Percentiles rank a stretch among this genome's conserved stretches.
Conservation (phyloP, 2,329 filamentous ascomycete genomes). For the Didymella segeticola region DNA sequence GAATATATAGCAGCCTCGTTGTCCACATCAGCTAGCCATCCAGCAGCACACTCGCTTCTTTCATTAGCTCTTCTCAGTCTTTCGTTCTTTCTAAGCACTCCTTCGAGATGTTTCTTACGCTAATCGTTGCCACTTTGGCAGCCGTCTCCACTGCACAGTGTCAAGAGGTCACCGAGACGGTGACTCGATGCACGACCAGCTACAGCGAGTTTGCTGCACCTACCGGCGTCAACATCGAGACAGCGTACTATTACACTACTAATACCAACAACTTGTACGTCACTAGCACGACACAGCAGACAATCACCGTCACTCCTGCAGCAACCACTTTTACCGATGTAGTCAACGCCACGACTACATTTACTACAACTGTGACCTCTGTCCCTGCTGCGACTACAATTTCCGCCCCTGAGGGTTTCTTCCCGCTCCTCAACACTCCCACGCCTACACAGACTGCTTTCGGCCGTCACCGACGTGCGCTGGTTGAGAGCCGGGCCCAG, state of each 20-base stretch:
- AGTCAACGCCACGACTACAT: constrained; percentile 22
- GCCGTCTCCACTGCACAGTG: constrained; percentile 22
- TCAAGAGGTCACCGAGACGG: constrained; percentile 16
- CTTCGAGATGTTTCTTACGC: constrained; percentile 26
- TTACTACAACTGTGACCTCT: constrained; percentile 18
- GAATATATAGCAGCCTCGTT: constrained; percentile 3
- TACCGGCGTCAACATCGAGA: constrained; percentile 18
- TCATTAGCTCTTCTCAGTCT: constrained; percentile 14
- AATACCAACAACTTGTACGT: constrained; percentile 19
- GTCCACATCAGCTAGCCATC: constrained; percentile 13
- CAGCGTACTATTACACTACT: constrained; percentile 19
- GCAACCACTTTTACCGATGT: constrained; percentile 31
- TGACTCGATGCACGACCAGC: constrained; percentile 23
- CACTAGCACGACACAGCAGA: constrained; percentile 20
- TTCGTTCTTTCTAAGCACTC: constrained; percentile 9
- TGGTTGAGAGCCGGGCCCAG: constrained; percentile 12
- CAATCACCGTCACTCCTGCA: constrained; percentile 26
- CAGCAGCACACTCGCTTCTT: constrained; percentile 29
- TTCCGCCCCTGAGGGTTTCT: constrained; percentile 22
- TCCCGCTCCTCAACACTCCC: constrained; percentile 18
- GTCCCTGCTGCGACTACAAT: constrained; percentile 24
- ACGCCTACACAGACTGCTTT: constrained; percentile 11
- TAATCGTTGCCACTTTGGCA: constrained; percentile 27
- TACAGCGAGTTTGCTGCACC: constrained; percentile 21
- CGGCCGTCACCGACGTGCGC: constrained; percentile 29